Evolutionary conservation across 2,329 filamentous ascomycete species (phyloP).

Genomic region (Trichoderma sp.): DNA sequence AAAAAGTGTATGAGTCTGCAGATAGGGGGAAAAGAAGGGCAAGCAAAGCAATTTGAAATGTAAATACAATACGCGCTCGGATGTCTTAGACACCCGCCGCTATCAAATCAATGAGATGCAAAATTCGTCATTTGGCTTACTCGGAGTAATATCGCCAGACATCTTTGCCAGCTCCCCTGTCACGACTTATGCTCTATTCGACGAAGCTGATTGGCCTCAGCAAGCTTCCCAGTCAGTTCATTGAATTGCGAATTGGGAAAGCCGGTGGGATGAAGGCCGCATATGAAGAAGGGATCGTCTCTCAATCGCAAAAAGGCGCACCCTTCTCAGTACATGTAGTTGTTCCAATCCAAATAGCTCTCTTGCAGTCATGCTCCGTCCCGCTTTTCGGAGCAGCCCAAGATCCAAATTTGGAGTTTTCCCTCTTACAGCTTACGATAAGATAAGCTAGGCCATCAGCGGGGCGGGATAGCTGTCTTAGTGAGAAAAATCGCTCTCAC

Average conservation of each 20-base stretch:
- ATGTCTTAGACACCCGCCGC: conserved; percentile 2
- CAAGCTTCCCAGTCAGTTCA: not conserved
- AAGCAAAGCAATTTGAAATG: not conserved
- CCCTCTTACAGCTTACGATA: conserved; percentile 10
- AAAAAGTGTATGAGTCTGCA: not conserved
- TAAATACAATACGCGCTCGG: not conserved
- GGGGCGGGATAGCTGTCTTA: too few species aligned
- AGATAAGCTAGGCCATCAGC: conserved; percentile 7
- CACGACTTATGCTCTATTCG: not conserved
- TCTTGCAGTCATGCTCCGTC: not conserved
- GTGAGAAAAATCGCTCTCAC: conserved; percentile 19
- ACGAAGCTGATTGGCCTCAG: conserved; percentile 2
- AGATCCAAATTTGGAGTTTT: conserved; percentile 16
- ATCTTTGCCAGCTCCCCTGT: conserved; percentile 22
- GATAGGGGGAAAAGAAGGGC: not conserved
- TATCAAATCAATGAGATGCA: conserved; percentile 11
- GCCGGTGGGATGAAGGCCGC: not conserved
- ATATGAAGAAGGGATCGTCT: not conserved
- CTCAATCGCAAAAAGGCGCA: conserved; percentile 7
- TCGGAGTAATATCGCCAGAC: conserved; percentile 29
- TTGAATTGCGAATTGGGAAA: not conserved
- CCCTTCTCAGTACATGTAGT: not conserved
- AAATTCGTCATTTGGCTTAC: conserved; percentile 22
- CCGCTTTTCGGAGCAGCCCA: conserved; percentile 10
- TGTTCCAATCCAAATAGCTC: not conserved